phyloP scores from a whole-genome alignment of 2,329 filamentous ascomycete species.

The Fusarium sp. region DNA sequence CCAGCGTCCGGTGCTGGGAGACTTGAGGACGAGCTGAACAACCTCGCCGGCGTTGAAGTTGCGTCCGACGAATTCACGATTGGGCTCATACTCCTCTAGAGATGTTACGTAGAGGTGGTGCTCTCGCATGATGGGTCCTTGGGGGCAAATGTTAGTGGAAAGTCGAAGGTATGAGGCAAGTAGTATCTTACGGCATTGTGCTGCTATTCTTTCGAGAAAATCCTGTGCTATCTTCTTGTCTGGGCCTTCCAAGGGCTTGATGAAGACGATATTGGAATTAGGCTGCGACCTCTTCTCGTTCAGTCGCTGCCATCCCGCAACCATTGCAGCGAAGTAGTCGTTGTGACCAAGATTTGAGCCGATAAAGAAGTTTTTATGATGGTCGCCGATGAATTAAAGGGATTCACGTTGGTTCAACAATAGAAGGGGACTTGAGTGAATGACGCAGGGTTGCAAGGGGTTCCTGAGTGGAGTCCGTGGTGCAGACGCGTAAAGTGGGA shows the following conservation, averaged over 20 bases:
- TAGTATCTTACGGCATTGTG: slow-evolving; percentile 72
- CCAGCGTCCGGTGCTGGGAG: slow-evolving; percentile 73
- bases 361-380: background rate
- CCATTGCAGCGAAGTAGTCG: slow-evolving; percentile 62
- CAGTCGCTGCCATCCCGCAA: slow-evolving; percentile 80
- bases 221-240: slow-evolving; percentile 72
- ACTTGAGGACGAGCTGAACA: slow-evolving; percentile 83
- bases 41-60: slow-evolving; percentile 93
- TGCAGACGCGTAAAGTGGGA: slow-evolving; percentile 23
- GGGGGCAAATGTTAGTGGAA: background rate
- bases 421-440: slow-evolving; percentile 2
- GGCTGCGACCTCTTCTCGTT: slow-evolving; percentile 81
- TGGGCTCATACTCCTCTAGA: slow-evolving; percentile 84
- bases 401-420: background rate
- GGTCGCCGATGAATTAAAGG: background rate
- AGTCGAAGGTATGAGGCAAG: background rate
- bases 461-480: background rate
- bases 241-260: slow-evolving; percentile 78
- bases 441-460: slow-evolving; percentile 19
- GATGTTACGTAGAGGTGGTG: slow-evolving; percentile 73
- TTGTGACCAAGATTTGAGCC: background rate
- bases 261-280: slow-evolving; percentile 84
- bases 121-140: slow-evolving; percentile 76
- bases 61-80: slow-evolving; percentile 84
- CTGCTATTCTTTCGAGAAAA: slow-evolving; percentile 81